These are phyloP conservation scores for Cryptococcus wingfieldii DNA, from an alignment of 1,284 basidiomycete species.

Conservation along the genomic window DNA sequence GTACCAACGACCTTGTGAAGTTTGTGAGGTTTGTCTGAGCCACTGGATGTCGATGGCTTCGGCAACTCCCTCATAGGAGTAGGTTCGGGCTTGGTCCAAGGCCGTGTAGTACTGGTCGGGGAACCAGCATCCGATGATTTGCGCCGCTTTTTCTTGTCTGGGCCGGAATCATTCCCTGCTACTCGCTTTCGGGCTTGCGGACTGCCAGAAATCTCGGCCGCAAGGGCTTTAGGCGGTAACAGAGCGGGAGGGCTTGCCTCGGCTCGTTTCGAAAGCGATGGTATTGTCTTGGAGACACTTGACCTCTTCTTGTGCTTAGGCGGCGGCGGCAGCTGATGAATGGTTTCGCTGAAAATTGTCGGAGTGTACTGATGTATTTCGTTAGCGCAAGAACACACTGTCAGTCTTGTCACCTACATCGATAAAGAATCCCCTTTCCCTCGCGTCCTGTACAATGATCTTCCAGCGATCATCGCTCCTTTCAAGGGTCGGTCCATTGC, in stretches of 20 bases:
- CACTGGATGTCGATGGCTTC: background rate
- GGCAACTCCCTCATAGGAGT: background rate
- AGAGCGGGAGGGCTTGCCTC: background rate
- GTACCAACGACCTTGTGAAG: too few species aligned
- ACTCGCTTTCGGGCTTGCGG: background rate
- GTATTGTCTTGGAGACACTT: background rate
- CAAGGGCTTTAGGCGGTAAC: conserved; percentile 9
- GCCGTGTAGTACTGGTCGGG: too few species aligned
- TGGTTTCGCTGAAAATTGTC: conserved; percentile 19
- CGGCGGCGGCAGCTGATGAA: conserved; percentile 2
- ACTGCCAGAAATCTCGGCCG: conserved; percentile 3
- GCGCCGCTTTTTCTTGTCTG: conserved; percentile 4
- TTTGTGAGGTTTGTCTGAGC: background rate
- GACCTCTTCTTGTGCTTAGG: conserved; percentile 18
- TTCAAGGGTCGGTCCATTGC: conserved; percentile 80
- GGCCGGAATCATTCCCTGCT: background rate
- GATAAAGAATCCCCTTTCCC: conserved; percentile 49
- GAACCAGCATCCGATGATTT: background rate
- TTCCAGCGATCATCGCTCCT: conserved; percentile 77
- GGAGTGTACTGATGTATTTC: conserved; percentile 18
- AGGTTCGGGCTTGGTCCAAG: background rate
- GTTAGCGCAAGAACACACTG: background rate
- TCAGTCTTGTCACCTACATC: conserved; percentile 41
- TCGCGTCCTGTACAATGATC: conserved; percentile 71
- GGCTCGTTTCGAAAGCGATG: background rate